phyloP scores from a whole-genome alignment of 768 basidiomycete species.

The Krasilnikovozyma curviuscula region DNA sequence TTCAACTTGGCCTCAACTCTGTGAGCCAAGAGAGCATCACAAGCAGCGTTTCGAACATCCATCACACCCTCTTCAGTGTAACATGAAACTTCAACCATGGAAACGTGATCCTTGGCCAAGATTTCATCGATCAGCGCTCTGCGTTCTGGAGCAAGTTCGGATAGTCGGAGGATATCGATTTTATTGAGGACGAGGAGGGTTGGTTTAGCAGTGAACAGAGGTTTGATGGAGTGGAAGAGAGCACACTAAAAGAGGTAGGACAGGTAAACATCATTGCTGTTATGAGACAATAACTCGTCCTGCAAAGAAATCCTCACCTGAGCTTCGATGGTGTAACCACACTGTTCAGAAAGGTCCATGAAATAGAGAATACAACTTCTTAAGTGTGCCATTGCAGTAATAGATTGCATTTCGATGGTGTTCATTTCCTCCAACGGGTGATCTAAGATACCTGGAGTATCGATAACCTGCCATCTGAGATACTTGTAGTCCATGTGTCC shows the following conservation, averaged over 20 bases:
- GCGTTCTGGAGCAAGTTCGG: constrained; percentile 58
- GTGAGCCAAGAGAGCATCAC: constrained; percentile 84
- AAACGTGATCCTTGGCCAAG: constrained; percentile 46
- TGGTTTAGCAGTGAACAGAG: constrained; percentile 83
- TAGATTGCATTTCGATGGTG: constrained; percentile 99
- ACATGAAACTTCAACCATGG: constrained; percentile 70
- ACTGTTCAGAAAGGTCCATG: constrained; percentile 97
- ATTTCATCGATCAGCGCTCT: constrained; percentile 73
- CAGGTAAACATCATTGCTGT: constrained; percentile 58
- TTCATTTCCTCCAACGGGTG: constrained; percentile 99
- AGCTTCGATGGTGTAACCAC: constrained; percentile 90
- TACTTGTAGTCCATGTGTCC: constrained; percentile 99
- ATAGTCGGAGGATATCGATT: constrained; percentile 75
- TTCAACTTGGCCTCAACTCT: constrained; percentile 87
- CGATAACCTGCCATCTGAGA: constrained; percentile 97
- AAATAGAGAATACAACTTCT: constrained; percentile 90
- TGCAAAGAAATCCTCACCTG: constrained; percentile 93
- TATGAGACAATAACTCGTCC: constrained; percentile 91
- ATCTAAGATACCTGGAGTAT: constrained; percentile 94
- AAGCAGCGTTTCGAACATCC: constrained; percentile 85
- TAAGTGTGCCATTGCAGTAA: constrained; percentile 89
- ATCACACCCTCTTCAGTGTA: constrained; percentile 95
- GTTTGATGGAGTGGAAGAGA: constrained; percentile 98
- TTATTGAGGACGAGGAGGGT: constrained; percentile 93
- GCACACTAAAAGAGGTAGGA: constrained; percentile 47